Evolutionary conservation across 768 basidiomycete genomes (phyloP), one percentile per base, ranked within the genome.

Genomic region (Suillus ampliporus): DNA sequence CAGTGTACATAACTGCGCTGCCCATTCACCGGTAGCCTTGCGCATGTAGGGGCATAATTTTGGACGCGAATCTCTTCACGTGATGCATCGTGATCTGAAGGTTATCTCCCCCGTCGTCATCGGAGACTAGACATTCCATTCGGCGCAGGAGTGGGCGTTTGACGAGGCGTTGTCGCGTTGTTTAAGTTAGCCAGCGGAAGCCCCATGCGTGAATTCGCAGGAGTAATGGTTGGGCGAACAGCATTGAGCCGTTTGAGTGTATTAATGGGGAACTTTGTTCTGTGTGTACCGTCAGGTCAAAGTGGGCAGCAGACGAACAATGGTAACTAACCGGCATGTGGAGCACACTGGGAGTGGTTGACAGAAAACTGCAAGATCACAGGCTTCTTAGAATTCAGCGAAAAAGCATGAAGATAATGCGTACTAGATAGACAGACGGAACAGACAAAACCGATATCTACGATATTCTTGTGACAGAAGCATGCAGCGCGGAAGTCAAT

Each of bases 401-500:
- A 66, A 44, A 65, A 61, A 26, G 61, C 41, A 63, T 46, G 62
- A 26, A 38, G 44, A 67, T 48, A 46, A 40, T 61, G 83, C 93
- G 61, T 68, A 97, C 96, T 99, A 31, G 95, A 97, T 35, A 99
- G 78, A 74, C 97, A 99, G 37, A 99, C 95, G n/a, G 95, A 97
- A 74, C 97, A 99, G 23, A 99, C 95, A 68, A 95, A 99, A 60
- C 95, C 97, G 58, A 99, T 86, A 72, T 99, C 97, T 44, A 99
- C 87, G 53, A 97, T 97, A 58, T 90, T 90, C 75, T 98, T 97
- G 78, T 99, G 97, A 78, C 97, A 99, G 80, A 99, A 99, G 73
- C 97, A 99, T 9, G 96, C 97, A 0, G 97, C 97, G 35, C 97
- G 87, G 72, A 99, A 97, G 75, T 99, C 97, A 63, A 99, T 90